A percentile compares a stretch with the other conserved stretches of the same genome.
Evolutionary conservation across 176 grass and related monocot species (phyloP).

Genomic region (Lolium multiflorum): DNA sequence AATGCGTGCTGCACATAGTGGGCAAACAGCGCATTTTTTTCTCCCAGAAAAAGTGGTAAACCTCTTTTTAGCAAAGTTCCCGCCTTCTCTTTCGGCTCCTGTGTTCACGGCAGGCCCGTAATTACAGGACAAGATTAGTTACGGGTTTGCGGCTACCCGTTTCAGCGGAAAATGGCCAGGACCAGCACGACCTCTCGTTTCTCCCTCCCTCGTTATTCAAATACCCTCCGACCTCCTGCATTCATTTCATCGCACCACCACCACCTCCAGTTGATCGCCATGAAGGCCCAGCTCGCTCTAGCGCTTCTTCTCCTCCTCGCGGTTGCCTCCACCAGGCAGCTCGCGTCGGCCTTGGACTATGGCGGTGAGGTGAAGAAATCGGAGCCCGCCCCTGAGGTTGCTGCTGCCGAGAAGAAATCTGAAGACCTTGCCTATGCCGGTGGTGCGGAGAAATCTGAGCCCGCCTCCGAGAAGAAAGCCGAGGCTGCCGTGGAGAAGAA

Average conservation of each 20-base stretch:
- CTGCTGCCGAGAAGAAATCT: background rate
- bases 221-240: background rate
- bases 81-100: background rate
- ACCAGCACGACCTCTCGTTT: background rate
- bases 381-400: background rate
- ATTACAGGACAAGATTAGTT: background rate
- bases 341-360: background rate
- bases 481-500: background rate
- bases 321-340: background rate
- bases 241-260: background rate
- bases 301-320: slow-evolving; percentile 26
- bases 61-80: background rate
- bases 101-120: background rate
- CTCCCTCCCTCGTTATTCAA: slow-evolving; percentile 31
- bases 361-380: slow-evolving; percentile 5
- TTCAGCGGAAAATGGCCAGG: slow-evolving; percentile 3
- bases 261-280: background rate
- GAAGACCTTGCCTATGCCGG: background rate
- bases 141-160: background rate
- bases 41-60: background rate
- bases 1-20: background rate
- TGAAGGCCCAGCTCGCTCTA: slow-evolving; percentile 37
- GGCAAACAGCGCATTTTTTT: background rate
- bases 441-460: background rate
- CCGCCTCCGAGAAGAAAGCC: background rate